Evolutionary conservation across 805 yeast species (phyloP), one percentile per base, ranked within the genome.

Genomic region (Myxozyma lipomycoides): DNA sequence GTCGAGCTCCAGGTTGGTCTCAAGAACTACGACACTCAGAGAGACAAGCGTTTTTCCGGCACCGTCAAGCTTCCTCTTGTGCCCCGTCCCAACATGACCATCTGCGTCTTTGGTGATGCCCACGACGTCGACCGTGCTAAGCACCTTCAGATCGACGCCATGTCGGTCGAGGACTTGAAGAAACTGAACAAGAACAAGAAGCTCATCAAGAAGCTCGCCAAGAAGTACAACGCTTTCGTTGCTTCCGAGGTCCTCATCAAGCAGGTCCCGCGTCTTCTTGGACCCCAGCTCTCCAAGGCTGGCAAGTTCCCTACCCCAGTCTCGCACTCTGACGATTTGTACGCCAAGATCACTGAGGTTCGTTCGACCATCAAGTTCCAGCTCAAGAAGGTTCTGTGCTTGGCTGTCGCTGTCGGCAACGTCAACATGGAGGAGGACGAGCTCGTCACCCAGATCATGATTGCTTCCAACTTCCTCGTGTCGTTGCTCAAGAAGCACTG

Each of bases 301-400:
- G 98, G 98, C 86, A 93, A 93, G 91, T 93, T 93, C 96, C 99
- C 99, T 78, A 91, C 98, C 76, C 99, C 99, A 79, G 98, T 93
- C 69, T 93, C 99, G 64, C 98, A 93, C 86, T 82, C 86, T 77
- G 99, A 93, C 75, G 98, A 93, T 76, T 83, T 93, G 74, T 86
- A 87, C 84, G 72, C 82, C 66, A 93, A 91, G 87, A 93, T 93
- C 70, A 83, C 79, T 70, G 99, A 93, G 73, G 98, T 93, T 70
- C 90, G 85, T 81, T 90, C 98, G 64, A 93, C 99, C 84, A 89
- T 93, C 83, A 93, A 91, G 87, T 93, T 93, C 95, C 99, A 93
- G 82, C 85, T 93, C 81, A 93, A 93, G 90, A 93, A 93, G 86
- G 99, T 93, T 70, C 82, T 93, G 74, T 93, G 99, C 83, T 79